Percentiles rank a stretch among this genome's conserved stretches.
phyloP scores from a whole-genome alignment of 2,329 filamentous ascomycete genomes.

The Lasiodiplodia sp. region DNA sequence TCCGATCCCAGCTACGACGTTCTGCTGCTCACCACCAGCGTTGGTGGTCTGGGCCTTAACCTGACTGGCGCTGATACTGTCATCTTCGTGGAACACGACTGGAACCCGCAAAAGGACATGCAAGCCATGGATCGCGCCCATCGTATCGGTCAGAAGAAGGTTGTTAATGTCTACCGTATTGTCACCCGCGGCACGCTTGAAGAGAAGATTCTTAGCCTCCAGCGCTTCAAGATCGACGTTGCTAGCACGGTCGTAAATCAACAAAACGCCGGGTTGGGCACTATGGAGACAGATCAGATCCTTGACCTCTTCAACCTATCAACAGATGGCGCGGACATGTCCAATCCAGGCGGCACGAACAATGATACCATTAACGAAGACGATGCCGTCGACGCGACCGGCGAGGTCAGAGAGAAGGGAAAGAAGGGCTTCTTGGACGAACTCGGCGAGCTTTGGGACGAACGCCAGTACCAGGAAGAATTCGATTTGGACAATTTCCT shows the following conservation, averaged over 20 bases:
- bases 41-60: constrained; percentile 93
- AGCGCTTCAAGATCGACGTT: constrained; percentile 99
- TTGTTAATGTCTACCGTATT: constrained; percentile 97
- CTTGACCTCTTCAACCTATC: constrained; percentile 90
- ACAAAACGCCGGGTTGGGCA: constrained; percentile 91
- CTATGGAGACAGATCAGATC: constrained; percentile 99
- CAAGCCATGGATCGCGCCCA: constrained; percentile 99
- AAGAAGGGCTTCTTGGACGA: constrained; percentile 98
- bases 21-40: constrained; percentile 89
- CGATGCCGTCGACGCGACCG: constrained; percentile 80
- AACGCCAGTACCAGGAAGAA: constrained; percentile 96
- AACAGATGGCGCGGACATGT: constrained; percentile 61
- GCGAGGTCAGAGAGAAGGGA: constrained; percentile 90
- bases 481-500: constrained; percentile 96
- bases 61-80: constrained; percentile 97
- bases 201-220: constrained; percentile 97
- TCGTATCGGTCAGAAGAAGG: constrained; percentile 99
- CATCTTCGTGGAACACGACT: constrained; percentile 99
- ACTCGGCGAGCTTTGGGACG: constrained; percentile 94
- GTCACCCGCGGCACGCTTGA: constrained; percentile 95
- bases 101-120: constrained; percentile 98
- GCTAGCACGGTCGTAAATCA: constrained; percentile 98
- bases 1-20: constrained; percentile 97
- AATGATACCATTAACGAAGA: constrained; percentile 82
- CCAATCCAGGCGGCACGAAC: constrained; percentile 69